Percentiles rank a stretch among this genome's conserved stretches.
Evolutionary conservation across 495 filamentous ascomycete species (phyloP).

Genomic region (Penicillium dipodomyicola): DNA sequence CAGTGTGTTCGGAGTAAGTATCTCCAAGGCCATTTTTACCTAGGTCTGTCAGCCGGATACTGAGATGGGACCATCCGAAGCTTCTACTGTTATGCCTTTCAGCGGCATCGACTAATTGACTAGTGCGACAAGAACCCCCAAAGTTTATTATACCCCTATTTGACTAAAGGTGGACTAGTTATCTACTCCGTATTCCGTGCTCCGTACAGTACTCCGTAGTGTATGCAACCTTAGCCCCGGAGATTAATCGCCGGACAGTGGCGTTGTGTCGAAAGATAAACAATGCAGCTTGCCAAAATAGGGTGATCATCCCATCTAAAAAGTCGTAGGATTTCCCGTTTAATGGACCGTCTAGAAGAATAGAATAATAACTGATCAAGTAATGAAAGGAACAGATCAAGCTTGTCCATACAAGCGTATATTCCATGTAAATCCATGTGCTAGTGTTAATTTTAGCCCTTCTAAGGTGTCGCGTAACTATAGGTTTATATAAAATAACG

Average conservation of each 20-base stretch:
- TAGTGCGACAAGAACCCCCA: not conserved
- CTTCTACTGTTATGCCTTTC: not conserved
- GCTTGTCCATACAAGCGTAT: not conserved
- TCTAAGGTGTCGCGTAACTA: not conserved
- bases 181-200: too few relatives aligned
- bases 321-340: not conserved
- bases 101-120: not conserved
- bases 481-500: slow-evolving; percentile 1
- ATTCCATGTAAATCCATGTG: not conserved
- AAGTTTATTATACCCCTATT: not conserved
- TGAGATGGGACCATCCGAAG: not conserved
- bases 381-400: not conserved
- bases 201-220: not conserved
- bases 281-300: not conserved
- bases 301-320: not conserved
- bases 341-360: not conserved
- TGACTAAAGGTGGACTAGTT: not conserved
- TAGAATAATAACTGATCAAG: not conserved
- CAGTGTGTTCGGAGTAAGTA: not conserved
- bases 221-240: not conserved
- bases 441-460: not conserved
- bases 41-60: not conserved
- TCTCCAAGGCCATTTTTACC: not conserved
- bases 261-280: not conserved
- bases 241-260: not conserved